These are phyloP conservation scores for Dictyostelium discoideum DNA, from an alignment of 78 protist species.

Conservation along the genomic window DNA sequence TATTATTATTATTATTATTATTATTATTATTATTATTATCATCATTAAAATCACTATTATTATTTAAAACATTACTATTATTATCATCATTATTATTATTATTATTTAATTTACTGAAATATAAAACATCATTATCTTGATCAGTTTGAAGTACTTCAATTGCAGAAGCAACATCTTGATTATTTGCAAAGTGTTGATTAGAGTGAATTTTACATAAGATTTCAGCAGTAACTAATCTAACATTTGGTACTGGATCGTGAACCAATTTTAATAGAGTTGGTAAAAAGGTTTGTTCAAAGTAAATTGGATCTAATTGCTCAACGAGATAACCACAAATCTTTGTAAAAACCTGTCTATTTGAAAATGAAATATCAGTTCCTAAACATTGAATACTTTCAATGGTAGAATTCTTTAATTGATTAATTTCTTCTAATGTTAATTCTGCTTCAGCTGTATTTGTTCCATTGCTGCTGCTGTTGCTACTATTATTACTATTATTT, in stretches of 20 bases:
- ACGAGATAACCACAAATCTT: slow-evolving; percentile 53
- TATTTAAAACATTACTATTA: no score
- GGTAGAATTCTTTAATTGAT: neutral
- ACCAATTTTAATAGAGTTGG: slow-evolving; percentile 4
- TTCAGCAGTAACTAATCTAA: slow-evolving; percentile 62
- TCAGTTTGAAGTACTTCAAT: slow-evolving; percentile 16
- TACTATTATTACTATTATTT: neutral
- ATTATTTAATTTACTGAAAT: slow-evolving; percentile 27
- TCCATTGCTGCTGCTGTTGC: neutral
- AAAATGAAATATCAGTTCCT: slow-evolving; percentile 43
- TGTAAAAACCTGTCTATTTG: slow-evolving; percentile 62
- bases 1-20: slow-evolving; percentile 16
- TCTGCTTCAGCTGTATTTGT: neutral
- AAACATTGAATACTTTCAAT: slow-evolving; percentile 35
- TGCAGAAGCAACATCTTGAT: neutral
- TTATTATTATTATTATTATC: neutral
- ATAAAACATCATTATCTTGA: slow-evolving; percentile 67
- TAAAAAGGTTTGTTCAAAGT: slow-evolving; percentile 49
- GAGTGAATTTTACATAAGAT: slow-evolving; percentile 35
- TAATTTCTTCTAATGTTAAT: slow-evolving; percentile 14
- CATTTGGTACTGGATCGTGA: slow-evolving; percentile 69
- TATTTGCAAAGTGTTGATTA: slow-evolving; percentile 10
- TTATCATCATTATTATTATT: no score
- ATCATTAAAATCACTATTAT: slow-evolving; percentile 5
- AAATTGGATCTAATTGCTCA: slow-evolving; percentile 46